These are phyloP conservation scores for Debaryomyces singareniensis DNA, from an alignment of 1,139 yeast genomes.

Conservation along the genomic window DNA sequence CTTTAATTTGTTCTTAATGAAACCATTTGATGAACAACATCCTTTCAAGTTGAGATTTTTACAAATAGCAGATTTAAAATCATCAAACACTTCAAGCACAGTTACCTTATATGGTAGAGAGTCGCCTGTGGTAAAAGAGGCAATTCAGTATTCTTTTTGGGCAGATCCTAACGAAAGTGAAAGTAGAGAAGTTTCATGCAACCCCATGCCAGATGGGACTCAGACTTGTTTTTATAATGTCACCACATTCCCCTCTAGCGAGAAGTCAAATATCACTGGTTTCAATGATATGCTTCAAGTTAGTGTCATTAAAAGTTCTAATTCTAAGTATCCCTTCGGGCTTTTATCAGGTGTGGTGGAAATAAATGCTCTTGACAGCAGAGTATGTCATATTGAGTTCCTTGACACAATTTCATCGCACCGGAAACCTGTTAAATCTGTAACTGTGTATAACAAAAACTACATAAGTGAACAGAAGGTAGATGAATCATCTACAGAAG, in stretches of 20 bases:
- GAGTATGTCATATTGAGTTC: slow-evolving; percentile 58
- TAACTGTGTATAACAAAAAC: slow-evolving; percentile 38
- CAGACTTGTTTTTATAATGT: slow-evolving; percentile 44
- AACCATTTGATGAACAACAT: slow-evolving; percentile 50
- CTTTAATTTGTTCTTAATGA: slow-evolving; percentile 25
- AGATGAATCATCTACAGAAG: slow-evolving; percentile 18
- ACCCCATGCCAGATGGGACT: slow-evolving; percentile 33
- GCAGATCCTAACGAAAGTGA: slow-evolving; percentile 62
- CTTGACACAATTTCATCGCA: slow-evolving; percentile 30
- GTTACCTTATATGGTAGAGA: slow-evolving; percentile 49
- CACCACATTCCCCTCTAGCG: slow-evolving; percentile 43
- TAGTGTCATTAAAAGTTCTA: slow-evolving; percentile 44
- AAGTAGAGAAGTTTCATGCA: slow-evolving; percentile 27
- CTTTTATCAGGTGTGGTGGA: slow-evolving; percentile 59
- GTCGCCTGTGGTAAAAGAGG: slow-evolving; percentile 29
- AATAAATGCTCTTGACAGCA: slow-evolving; percentile 54
- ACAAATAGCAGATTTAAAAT: slow-evolving; percentile 46
- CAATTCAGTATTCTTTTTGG: too few relatives aligned
- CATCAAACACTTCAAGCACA: slow-evolving; percentile 20
- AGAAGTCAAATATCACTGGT: slow-evolving; percentile 31
- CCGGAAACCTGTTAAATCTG: slow-evolving; percentile 53
- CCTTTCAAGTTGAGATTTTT: slow-evolving; percentile 70
- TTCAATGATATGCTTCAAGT: slow-evolving; percentile 42
- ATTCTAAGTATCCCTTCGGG: slow-evolving; percentile 43
- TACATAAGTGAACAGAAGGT: slow-evolving; percentile 6